Percentiles rank a stretch among this genome's conserved stretches.
Evolutionary conservation across 768 basidiomycete species (phyloP).

Genomic region (Daedaleopsis nitida): DNA sequence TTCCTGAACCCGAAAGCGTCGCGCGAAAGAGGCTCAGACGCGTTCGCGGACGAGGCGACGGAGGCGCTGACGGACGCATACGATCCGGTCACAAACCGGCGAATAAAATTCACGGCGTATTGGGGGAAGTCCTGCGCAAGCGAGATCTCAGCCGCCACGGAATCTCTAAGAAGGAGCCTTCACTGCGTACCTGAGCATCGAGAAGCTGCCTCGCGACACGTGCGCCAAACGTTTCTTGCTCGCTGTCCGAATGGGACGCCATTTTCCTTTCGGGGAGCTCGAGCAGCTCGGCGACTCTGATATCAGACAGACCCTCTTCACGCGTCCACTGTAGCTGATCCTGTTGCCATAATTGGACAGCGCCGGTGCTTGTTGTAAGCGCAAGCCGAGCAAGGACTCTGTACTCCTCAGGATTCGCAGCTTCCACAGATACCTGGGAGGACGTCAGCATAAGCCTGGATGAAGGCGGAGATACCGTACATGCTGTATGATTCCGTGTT

Average conservation of each 20-base stretch:
- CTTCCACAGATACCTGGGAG: constrained; percentile 54
- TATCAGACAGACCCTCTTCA: constrained; percentile 75
- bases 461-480: constrained; percentile 40
- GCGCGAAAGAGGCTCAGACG: constrained; percentile 48
- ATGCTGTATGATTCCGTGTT: constrained; percentile 69
- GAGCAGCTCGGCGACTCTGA: constrained; percentile 67
- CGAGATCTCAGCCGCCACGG: constrained; percentile 1
- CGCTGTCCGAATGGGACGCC: constrained; percentile 33
- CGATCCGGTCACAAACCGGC: constrained; percentile 71
- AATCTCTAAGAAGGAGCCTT: not conserved
- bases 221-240: constrained; percentile 49
- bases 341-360: constrained; percentile 74
- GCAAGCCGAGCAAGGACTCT: constrained; percentile 46
- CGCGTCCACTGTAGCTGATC: constrained; percentile 68
- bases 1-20: constrained; percentile 90
- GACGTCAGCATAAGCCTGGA: constrained; percentile 4
- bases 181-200: constrained; percentile 55
- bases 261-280: constrained; percentile 70
- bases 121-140: constrained; percentile 61
- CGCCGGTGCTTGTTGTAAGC: constrained; percentile 73
- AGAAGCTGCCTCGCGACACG: constrained; percentile 58
- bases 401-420: constrained; percentile 40
- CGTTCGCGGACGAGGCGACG: constrained; percentile 34
- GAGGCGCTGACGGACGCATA: constrained; percentile 53
- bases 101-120: constrained; percentile 65